Percentiles rank a stretch among this genome's conserved stretches.
Evolutionary conservation across 768 basidiomycete genomes (phyloP).

Genomic region (Cystobasidium onofrii): DNA sequence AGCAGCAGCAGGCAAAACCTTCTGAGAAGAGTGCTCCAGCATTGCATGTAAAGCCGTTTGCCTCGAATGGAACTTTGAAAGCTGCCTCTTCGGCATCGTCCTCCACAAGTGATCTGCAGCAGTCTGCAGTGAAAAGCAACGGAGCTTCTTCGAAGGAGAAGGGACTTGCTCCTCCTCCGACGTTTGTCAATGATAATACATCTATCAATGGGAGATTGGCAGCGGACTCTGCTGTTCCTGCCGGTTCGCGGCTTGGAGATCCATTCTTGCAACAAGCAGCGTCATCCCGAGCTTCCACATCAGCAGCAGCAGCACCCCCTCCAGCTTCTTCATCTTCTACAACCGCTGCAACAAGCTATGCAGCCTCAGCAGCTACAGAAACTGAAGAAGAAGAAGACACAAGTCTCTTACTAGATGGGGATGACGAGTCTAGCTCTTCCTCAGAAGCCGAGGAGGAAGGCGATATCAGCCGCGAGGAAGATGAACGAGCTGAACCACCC

Average conservation of each 20-base stretch:
- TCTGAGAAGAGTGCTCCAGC: background rate
- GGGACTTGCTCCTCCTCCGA: background rate
- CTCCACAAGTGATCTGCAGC: background rate
- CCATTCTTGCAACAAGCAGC: background rate
- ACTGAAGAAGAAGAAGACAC: conserved; percentile 15
- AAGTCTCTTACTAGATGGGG: background rate
- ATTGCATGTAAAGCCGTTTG: background rate
- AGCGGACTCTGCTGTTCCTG: background rate
- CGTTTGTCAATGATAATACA: background rate
- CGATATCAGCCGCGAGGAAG: background rate
- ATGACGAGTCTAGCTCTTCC: conserved; percentile 3
- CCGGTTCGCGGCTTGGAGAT: background rate
- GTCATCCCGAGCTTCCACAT: background rate
- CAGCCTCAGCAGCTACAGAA: background rate
- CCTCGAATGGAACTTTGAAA: background rate
- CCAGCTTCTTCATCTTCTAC: background rate
- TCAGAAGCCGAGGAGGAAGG: conserved; percentile 7
- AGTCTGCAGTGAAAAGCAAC: background rate
- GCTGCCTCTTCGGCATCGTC: background rate
- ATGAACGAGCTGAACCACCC: background rate
- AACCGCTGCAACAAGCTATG: background rate
- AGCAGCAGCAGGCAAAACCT: background rate
- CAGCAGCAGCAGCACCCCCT: background rate
- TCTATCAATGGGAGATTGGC: background rate
- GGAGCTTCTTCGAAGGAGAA: background rate